Conservation (phyloP, 495 filamentous ascomycete species). For the Xanthoparmelia taractica region DNA sequence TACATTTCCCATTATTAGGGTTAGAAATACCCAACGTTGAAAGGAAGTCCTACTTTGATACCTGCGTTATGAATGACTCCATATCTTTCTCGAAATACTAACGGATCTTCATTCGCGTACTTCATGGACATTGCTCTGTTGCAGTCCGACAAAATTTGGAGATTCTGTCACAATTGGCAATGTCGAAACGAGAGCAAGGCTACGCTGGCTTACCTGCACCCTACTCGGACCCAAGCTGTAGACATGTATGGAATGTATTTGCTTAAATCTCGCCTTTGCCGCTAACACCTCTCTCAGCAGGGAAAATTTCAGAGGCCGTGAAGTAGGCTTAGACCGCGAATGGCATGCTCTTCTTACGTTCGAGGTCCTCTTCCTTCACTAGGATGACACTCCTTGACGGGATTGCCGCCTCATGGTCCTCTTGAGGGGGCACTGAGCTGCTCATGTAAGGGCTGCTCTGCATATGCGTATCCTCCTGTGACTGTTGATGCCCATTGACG, state of each 20-base stretch:
- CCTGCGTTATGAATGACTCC: constrained; percentile 62
- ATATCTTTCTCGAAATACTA: constrained; percentile 52
- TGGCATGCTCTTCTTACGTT: constrained; percentile 43
- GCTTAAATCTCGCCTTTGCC: constrained; percentile 57
- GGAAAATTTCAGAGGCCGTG: neutral
- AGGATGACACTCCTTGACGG: constrained; percentile 57
- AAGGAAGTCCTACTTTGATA: constrained; percentile 45
- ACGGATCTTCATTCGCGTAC: constrained; percentile 52
- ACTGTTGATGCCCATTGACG: constrained; percentile 27
- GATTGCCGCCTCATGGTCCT: constrained; percentile 35
- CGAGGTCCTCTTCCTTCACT: constrained; percentile 69
- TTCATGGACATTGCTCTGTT: constrained; percentile 50
- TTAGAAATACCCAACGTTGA: neutral
- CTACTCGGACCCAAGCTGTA: constrained; percentile 73
- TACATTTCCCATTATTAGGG: constrained; percentile 27
- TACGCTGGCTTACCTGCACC: constrained; percentile 45
- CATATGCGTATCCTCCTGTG: constrained; percentile 67
- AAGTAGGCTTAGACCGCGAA: neutral
- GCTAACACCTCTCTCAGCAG: constrained; percentile 38
- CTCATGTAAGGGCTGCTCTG: constrained; percentile 58
- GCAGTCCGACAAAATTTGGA: constrained; percentile 65
- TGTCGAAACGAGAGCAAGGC: neutral
- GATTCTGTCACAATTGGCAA: constrained; percentile 39
- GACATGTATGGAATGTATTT: constrained; percentile 69
- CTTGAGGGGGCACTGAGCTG: constrained; percentile 51